phyloP scores from a whole-genome alignment of 1,139 yeast species.

The Candida sanyaensis region DNA sequence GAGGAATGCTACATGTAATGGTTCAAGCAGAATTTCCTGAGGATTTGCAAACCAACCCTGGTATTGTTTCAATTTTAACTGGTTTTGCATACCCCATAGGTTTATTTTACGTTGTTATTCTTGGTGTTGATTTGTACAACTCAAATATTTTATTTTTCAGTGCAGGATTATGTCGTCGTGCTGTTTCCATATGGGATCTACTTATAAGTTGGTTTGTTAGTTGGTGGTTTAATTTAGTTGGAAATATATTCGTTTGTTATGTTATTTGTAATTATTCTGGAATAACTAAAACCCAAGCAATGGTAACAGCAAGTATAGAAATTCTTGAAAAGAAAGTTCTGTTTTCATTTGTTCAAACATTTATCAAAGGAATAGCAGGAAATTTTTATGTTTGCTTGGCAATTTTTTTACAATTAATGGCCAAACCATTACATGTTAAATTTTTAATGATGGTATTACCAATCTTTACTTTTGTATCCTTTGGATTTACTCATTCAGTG shows the following conservation, averaged over 20 bases:
- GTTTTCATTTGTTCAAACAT: conserved; percentile 55
- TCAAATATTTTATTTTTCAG: conserved; percentile 70
- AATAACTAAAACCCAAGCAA: conserved; percentile 37
- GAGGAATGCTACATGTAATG: conserved; percentile 69
- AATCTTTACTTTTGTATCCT: conserved; percentile 67
- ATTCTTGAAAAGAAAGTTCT: conserved; percentile 50
- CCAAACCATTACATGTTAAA: conserved; percentile 79
- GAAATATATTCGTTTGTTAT: conserved; percentile 65
- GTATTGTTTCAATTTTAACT: conserved; percentile 52
- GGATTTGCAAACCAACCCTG: conserved; percentile 47
- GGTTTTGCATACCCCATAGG: conserved; percentile 69
- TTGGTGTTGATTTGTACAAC: conserved; percentile 75
- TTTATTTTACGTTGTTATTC: conserved; percentile 66
- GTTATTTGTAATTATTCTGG: conserved; percentile 59
- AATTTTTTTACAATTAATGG: conserved; percentile 72
- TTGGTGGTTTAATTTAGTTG: conserved; percentile 65
- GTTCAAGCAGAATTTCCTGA: conserved; percentile 54
- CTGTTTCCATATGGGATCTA: conserved; percentile 64
- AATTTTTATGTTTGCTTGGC: conserved; percentile 77
- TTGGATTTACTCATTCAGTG: conserved; percentile 78
- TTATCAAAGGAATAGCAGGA: conserved; percentile 69
- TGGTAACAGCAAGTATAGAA: conserved; percentile 47
- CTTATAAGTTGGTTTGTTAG: conserved; percentile 69
- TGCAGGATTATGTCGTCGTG: conserved; percentile 67
- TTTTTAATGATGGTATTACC: conserved; percentile 65